Evolutionary conservation across 345 rosid genomes (phyloP).

Genomic region (Hypericum androsaemum): DNA sequence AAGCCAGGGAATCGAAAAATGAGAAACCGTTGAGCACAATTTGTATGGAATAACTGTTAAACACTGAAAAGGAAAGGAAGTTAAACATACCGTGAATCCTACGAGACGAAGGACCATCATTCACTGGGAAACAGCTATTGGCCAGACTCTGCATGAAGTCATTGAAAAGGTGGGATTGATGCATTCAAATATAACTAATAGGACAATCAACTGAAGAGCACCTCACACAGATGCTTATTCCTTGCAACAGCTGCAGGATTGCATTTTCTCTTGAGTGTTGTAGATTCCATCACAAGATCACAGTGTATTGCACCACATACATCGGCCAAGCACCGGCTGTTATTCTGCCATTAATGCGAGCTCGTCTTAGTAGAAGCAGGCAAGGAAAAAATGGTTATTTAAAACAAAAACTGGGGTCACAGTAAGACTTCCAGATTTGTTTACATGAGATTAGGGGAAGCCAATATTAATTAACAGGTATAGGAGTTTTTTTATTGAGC

Average conservation of each 20-base stretch:
- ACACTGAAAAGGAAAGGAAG: neutral
- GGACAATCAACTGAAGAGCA: conserved; percentile 4
- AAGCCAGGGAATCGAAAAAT: neutral
- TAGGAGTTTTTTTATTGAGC: too few species aligned
- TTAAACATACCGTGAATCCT: conserved; percentile 22
- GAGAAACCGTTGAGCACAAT: too few species aligned
- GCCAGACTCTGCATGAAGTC: conserved; percentile 21
- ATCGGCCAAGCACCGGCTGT: conserved; percentile 24
- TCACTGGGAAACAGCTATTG: conserved; percentile 20
- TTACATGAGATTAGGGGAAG: too few species aligned
- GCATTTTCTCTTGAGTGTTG: conserved; percentile 19
- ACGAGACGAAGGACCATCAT: conserved; percentile 20
- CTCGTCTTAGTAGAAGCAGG: conserved; percentile 13
- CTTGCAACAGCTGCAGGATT: conserved; percentile 22
- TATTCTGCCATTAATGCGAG: conserved; percentile 16
- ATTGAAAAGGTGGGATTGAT: conserved; percentile 10
- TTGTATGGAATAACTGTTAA: too few species aligned
- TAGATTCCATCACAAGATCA: conserved; percentile 18
- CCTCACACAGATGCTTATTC: conserved; percentile 28
- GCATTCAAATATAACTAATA: conserved; percentile 1
- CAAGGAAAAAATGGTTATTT: neutral
- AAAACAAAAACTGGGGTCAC: neutral
- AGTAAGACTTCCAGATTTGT: too few species aligned
- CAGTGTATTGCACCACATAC: conserved; percentile 23
- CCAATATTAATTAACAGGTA: too few species aligned